Conservation (phyloP, 345 rosid genomes). For the Firmiana major region DNA sequence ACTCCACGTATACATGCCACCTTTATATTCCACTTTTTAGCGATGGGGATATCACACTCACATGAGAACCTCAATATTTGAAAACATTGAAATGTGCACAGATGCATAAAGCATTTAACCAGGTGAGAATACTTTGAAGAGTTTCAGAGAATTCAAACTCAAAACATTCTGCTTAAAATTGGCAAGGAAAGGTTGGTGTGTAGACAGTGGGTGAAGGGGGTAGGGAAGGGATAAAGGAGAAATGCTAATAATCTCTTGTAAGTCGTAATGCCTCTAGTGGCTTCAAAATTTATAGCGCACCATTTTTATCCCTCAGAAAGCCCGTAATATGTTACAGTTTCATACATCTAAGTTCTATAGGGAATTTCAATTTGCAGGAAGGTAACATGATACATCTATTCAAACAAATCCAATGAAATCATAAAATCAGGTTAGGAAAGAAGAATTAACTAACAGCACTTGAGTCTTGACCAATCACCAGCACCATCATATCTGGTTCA, state of each 20-base stretch:
- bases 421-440: neutral
- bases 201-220: neutral
- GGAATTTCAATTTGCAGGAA: neutral
- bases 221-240: neutral
- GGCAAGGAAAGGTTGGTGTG: neutral
- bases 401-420: neutral
- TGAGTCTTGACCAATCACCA: slow-evolving; percentile 85
- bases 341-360: neutral
- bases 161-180: neutral
- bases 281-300: neutral
- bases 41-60: too few species aligned
- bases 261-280: neutral
- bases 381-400: neutral
- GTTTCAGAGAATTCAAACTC: neutral
- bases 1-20: too few species aligned
- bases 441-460: slow-evolving; percentile 69
- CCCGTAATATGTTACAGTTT: neutral
- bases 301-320: neutral
- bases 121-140: neutral
- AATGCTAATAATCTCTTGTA: neutral
- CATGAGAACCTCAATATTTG: neutral
- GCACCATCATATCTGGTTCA: slow-evolving; percentile 64
- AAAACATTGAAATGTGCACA: neutral
- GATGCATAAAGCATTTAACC: neutral
- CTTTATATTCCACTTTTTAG: too few species aligned